Conservation (phyloP, 176 grass and related monocot genomes). For the Triticum aestivum region DNA sequence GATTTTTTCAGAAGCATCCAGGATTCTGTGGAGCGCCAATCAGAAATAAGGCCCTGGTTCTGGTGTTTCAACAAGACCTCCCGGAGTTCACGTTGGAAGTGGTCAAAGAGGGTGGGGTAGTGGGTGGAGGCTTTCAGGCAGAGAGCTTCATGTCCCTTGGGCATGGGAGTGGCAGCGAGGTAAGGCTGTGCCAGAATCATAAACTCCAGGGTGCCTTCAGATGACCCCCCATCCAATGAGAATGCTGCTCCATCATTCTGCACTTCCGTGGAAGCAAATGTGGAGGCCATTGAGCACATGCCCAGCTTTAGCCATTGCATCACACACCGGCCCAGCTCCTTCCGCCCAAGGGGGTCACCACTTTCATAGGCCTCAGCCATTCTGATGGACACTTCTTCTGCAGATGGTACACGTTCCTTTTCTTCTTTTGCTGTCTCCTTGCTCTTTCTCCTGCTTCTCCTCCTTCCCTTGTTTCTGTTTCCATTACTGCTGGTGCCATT, state of each 20-base stretch:
- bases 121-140: constrained; percentile 82
- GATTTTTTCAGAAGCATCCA: constrained; percentile 83
- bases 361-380: constrained; percentile 51
- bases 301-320: constrained; percentile 72
- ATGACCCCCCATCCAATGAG: constrained; percentile 33
- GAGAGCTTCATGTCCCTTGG: constrained; percentile 69
- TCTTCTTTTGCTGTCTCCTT: constrained; percentile 28
- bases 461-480: constrained; percentile 33
- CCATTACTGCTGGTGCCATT: background rate
- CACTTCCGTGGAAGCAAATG: constrained; percentile 51
- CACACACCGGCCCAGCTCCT: constrained; percentile 71
- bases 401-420: constrained; percentile 40
- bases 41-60: constrained; percentile 39
- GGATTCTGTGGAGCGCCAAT: constrained; percentile 58
- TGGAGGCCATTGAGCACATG: constrained; percentile 75
- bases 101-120: constrained; percentile 89
- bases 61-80: constrained; percentile 57
- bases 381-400: constrained; percentile 54
- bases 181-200: constrained; percentile 69
- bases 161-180: constrained; percentile 62
- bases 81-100: constrained; percentile 84
- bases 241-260: constrained; percentile 43
- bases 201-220: constrained; percentile 38
- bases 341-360: constrained; percentile 75
- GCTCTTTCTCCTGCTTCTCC: constrained; percentile 31